These are phyloP conservation scores for Candida berthetii DNA, from an alignment of 805 yeast species.

Conservation along the genomic window DNA sequence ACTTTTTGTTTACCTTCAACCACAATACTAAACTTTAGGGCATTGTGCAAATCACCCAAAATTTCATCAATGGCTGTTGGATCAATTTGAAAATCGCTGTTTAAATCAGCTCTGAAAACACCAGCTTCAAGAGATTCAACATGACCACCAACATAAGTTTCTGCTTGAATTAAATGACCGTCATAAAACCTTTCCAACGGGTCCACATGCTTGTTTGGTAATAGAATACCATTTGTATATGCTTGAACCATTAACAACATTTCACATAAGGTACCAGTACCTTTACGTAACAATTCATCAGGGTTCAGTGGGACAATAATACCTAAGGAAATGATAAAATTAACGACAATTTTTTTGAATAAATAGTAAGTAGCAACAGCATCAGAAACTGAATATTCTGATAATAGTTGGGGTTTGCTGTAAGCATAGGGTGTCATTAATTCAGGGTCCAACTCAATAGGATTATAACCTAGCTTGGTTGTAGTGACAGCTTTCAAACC, in stretches of 20 bases:
- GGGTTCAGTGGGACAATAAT: slow-evolving; percentile 95
- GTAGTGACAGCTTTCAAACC: slow-evolving; percentile 98
- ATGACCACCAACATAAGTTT: slow-evolving; percentile 98
- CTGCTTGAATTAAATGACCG: slow-evolving; percentile 90
- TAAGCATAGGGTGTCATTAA: slow-evolving; percentile 97
- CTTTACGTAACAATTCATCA: slow-evolving; percentile 92
- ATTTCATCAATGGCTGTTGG: slow-evolving; percentile 80
- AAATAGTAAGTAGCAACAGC: slow-evolving; percentile 98
- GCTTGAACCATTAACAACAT: slow-evolving; percentile 98
- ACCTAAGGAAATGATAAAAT: slow-evolving; percentile 92
- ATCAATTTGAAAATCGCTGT: slow-evolving; percentile 70
- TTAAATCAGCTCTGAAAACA: slow-evolving; percentile 87
- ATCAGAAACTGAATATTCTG: slow-evolving; percentile 98
- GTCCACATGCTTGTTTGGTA: slow-evolving; percentile 92
- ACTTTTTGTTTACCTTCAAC: slow-evolving; percentile 71
- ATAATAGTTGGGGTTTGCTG: slow-evolving; percentile 84
- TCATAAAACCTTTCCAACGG: slow-evolving; percentile 93
- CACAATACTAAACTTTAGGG: slow-evolving; percentile 76
- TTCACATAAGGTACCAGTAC: slow-evolving; percentile 98
- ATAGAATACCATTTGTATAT: slow-evolving; percentile 62
- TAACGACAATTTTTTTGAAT: slow-evolving; percentile 95
- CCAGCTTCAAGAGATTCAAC: slow-evolving; percentile 98
- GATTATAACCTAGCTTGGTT: slow-evolving; percentile 91
- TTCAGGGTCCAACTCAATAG: slow-evolving; percentile 95
- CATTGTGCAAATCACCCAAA: slow-evolving; percentile 61